Conservation (phyloP, 2,329 filamentous ascomycete species). For the Sarocladium brachiariae region DNA sequence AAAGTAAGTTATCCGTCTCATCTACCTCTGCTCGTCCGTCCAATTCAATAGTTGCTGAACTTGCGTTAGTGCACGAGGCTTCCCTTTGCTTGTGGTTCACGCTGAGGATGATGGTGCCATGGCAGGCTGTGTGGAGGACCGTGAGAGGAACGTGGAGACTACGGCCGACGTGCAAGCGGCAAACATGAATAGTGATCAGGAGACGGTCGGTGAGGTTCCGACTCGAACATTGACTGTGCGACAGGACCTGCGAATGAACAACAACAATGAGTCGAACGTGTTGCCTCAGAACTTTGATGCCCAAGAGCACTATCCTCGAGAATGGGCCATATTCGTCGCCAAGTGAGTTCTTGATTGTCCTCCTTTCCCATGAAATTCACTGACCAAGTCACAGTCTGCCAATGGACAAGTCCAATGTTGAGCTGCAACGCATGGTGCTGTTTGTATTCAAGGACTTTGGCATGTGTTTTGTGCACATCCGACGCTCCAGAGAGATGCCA, state of each 20-base stretch:
- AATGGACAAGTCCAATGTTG: conserved; percentile 37
- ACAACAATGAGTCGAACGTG: too few species aligned
- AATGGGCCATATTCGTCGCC: conserved; percentile 46
- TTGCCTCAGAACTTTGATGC: neutral
- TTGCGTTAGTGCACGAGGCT: neutral
- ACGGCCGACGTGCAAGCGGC: too few species aligned
- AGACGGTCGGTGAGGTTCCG: too few species aligned
- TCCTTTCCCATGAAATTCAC: neutral
- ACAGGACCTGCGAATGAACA: too few species aligned
- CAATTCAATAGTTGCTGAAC: neutral
- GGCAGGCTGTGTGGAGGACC: too few species aligned
- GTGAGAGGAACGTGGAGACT: too few species aligned
- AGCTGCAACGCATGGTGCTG: conserved; percentile 45
- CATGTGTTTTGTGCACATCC: conserved; percentile 55
- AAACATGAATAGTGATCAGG: too few species aligned
- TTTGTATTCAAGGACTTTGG: conserved; percentile 47
- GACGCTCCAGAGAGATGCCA: conserved; percentile 52
- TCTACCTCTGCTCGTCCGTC: neutral
- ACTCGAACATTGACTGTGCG: too few species aligned
- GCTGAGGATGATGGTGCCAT: too few species aligned
- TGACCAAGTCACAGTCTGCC: conserved; percentile 27
- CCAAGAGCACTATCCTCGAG: neutral
- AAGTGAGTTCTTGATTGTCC: conserved; percentile 43
- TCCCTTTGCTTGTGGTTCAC: too few species aligned
- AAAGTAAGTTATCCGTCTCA: neutral